Conservation (phyloP, 805 yeast species). For the Metschnikowia lochheadii region DNA sequence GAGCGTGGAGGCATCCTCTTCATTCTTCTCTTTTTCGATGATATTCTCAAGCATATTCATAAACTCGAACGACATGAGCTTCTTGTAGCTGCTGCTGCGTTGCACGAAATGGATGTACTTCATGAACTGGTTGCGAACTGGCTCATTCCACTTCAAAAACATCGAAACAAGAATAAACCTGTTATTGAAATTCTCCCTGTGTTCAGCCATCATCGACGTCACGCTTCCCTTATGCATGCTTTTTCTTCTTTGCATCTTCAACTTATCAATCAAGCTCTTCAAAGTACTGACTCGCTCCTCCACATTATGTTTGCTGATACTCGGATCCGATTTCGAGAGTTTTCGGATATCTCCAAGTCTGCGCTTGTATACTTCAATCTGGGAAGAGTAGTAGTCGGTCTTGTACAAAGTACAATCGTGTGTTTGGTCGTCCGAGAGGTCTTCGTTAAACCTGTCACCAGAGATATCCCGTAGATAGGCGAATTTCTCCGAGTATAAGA, state of each 20-base stretch:
- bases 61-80: slow-evolving; percentile 34
- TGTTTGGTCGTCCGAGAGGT: slow-evolving; percentile 23
- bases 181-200: slow-evolving; percentile 28
- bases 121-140: slow-evolving; percentile 30
- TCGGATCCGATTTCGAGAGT: slow-evolving; percentile 10
- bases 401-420: slow-evolving; percentile 29
- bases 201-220: slow-evolving; percentile 3
- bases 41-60: slow-evolving; percentile 32
- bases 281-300: slow-evolving; percentile 13
- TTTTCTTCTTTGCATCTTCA: slow-evolving; percentile 5
- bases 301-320: slow-evolving; percentile 7
- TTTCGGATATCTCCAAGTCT: slow-evolving; percentile 25
- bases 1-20: slow-evolving; percentile 47
- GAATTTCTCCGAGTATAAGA: slow-evolving; percentile 65
- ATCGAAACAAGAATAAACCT: slow-evolving; percentile 35
- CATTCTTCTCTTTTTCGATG: slow-evolving; percentile 22
- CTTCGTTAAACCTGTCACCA: slow-evolving; percentile 7
- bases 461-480: slow-evolving; percentile 63
- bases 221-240: slow-evolving; percentile 7
- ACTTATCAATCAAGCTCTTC: slow-evolving; percentile 13
- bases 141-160: slow-evolving; percentile 41
- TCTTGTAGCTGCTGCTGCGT: slow-evolving; percentile 22
- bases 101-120: slow-evolving; percentile 38
- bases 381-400: slow-evolving; percentile 26
- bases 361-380: slow-evolving; percentile 22